phyloP scores from a whole-genome alignment of 805 yeast genomes.

The Teunomyces panamensis region DNA sequence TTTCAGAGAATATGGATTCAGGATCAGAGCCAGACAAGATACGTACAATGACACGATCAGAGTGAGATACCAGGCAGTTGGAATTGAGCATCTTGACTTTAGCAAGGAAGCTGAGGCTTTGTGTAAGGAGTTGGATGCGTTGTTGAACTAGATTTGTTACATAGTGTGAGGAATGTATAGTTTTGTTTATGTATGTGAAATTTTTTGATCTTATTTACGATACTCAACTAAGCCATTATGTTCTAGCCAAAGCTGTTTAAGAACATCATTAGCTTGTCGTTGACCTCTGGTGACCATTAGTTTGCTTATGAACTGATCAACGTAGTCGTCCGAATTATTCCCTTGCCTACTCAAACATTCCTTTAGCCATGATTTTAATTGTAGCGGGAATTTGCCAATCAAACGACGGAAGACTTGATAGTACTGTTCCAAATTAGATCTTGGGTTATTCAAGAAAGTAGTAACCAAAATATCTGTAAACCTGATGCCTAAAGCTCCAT shows the following conservation, averaged over 20 bases:
- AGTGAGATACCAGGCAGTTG: conserved; percentile 68
- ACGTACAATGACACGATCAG: conserved; percentile 75
- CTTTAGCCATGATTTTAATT: conserved; percentile 34
- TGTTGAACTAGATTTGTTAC: conserved; percentile 16
- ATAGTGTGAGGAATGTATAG: not conserved
- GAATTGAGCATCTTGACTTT: conserved; percentile 52
- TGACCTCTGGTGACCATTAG: conserved; percentile 64
- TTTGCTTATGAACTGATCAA: conserved; percentile 45
- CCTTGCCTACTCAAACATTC: not conserved
- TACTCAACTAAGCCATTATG: conserved; percentile 54
- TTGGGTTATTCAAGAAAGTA: conserved; percentile 41
- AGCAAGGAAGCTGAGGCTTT: conserved; percentile 59
- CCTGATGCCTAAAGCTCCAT: not conserved
- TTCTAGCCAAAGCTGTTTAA: conserved; percentile 64
- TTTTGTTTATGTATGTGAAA: not conserved
- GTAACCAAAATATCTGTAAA: not conserved
- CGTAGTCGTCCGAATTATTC: not conserved
- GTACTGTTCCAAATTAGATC: conserved; percentile 61
- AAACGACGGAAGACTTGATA: conserved; percentile 51
- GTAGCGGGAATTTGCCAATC: conserved; percentile 46
- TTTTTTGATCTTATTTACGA: conserved; percentile 6
- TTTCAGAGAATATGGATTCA: conserved; percentile 70
- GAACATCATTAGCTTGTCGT: conserved; percentile 54
- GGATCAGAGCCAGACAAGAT: conserved; percentile 81
- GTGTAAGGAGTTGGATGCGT: conserved; percentile 42